phyloP scores from a whole-genome alignment of 2,329 filamentous ascomycete genomes.

The Trichophyton mentagrophytes region DNA sequence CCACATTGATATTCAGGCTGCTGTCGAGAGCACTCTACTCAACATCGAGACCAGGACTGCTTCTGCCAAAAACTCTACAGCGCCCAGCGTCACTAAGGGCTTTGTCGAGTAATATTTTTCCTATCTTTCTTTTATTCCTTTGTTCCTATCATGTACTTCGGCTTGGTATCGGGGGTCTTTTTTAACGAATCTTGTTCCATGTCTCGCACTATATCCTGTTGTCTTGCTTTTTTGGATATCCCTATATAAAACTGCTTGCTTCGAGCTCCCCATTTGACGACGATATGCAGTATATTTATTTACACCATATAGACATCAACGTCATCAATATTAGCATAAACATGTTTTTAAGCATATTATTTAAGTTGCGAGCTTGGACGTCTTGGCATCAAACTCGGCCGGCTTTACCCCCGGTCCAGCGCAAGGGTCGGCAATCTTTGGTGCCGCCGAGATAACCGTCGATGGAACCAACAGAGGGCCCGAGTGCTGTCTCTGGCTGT shows the following conservation, averaged over 20 bases:
- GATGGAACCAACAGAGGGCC: not conserved
- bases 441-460: not conserved
- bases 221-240: not conserved
- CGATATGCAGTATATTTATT: not conserved
- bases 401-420: not conserved
- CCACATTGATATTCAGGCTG: slow-evolving; percentile 10
- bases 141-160: not conserved
- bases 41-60: slow-evolving; percentile 7
- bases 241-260: not conserved
- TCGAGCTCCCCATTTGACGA: not conserved
- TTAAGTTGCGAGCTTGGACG: not conserved
- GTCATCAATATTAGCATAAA: not conserved
- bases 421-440: not conserved
- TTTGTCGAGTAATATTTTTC: not conserved
- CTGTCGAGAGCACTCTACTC: slow-evolving; percentile 10
- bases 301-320: not conserved
- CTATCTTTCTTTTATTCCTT: not conserved
- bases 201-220: not conserved
- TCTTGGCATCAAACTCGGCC: not conserved
- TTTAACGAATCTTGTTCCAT: not conserved
- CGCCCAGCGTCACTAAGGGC: not conserved
- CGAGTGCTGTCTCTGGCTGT: not conserved
- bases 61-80: not conserved
- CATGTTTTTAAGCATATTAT: not conserved
- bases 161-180: not conserved